phyloP scores from a whole-genome alignment of 176 grass and related monocot species.

The Chloris gayana region DNA sequence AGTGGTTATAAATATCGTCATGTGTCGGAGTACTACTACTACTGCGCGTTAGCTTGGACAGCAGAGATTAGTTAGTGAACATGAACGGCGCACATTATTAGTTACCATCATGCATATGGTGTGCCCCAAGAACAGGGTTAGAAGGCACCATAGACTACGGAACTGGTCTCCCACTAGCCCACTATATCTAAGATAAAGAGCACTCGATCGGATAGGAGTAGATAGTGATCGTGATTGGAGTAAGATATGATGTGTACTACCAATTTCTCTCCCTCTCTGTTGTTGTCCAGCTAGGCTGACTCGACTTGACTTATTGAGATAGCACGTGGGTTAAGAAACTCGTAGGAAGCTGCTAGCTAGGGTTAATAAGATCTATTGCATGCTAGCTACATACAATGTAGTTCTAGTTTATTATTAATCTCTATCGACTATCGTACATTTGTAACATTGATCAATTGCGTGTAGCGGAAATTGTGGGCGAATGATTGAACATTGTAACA shows the following conservation, averaged over 20 bases:
- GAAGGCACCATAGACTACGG: neutral
- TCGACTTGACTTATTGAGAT: neutral
- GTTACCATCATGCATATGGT: neutral
- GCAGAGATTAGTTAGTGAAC: neutral
- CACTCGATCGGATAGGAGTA: neutral
- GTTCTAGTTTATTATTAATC: neutral
- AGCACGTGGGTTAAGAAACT: conserved; percentile 16
- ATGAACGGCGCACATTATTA: neutral
- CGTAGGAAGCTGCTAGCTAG: neutral
- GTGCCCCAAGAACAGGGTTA: neutral
- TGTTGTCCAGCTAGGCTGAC: conserved; percentile 16
- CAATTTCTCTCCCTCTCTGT: neutral
- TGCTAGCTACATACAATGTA: neutral
- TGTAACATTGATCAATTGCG: too few relatives aligned
- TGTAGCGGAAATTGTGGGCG: neutral
- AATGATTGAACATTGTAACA: conserved; percentile 3
- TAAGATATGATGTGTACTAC: neutral
- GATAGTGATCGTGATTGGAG: too few relatives aligned
- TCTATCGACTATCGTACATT: neutral
- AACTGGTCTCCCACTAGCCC: neutral
- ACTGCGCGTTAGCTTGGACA: too few relatives aligned
- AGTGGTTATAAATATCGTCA: neutral
- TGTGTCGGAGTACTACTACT: conserved; percentile 27
- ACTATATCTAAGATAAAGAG: too few relatives aligned
- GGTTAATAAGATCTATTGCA: too few relatives aligned